Percentiles rank a stretch among this genome's conserved stretches.
phyloP scores from a whole-genome alignment of 2,329 filamentous ascomycete species.

The Hypoxylon sp. region DNA sequence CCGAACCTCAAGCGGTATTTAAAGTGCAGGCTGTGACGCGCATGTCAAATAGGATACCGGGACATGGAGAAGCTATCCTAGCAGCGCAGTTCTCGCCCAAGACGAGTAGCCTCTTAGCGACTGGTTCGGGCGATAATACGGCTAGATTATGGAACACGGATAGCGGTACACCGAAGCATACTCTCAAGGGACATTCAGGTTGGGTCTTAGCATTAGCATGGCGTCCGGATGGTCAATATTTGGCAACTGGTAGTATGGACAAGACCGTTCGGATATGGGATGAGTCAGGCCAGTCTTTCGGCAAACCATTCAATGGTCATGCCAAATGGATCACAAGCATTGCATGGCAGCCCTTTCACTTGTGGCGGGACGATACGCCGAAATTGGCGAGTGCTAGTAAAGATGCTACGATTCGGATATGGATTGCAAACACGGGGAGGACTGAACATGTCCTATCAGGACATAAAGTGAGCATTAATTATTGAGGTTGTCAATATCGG shows the following conservation, averaged over 20 bases:
- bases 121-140: slow-evolving; percentile 91
- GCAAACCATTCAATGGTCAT: slow-evolving; percentile 84
- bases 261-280: slow-evolving; percentile 93
- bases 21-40: slow-evolving; percentile 92
- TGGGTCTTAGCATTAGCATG: slow-evolving; percentile 93
- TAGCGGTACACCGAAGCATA: slow-evolving; percentile 89
- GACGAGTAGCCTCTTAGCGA: slow-evolving; percentile 83
- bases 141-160: slow-evolving; percentile 96
- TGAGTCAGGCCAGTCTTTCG: slow-evolving; percentile 81
- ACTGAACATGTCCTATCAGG: slow-evolving; percentile 88
- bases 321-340: slow-evolving; percentile 90
- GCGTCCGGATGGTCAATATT: slow-evolving; percentile 83
- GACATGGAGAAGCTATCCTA: slow-evolving; percentile 92
- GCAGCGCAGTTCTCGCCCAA: slow-evolving; percentile 87
- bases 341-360: slow-evolving; percentile 94
- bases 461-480: slow-evolving; percentile 68
- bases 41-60: slow-evolving; percentile 88
- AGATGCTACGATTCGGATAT: slow-evolving; percentile 89
- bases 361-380: slow-evolving; percentile 80
- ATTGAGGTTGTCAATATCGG: slow-evolving; percentile 1
- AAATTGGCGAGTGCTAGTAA: slow-evolving; percentile 90
- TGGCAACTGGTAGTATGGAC: slow-evolving; percentile 95
- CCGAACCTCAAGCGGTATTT: slow-evolving; percentile 91
- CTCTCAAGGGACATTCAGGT: slow-evolving; percentile 86
- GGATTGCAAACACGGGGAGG: slow-evolving; percentile 83